Conservation (phyloP, 164 flowering plant genomes). For the Berberis thunbergii region DNA sequence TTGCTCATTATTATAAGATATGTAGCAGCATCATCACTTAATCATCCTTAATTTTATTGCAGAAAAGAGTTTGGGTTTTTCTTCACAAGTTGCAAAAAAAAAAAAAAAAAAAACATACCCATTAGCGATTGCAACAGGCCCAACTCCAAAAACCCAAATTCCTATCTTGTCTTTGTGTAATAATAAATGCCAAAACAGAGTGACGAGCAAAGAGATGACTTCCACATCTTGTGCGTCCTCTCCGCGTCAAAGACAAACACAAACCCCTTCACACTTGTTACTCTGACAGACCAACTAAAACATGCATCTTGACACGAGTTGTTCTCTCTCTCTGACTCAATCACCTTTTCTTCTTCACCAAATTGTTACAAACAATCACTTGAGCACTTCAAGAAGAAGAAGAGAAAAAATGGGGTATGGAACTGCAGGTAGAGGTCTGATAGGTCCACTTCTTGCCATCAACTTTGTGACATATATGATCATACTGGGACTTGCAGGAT, state of each 20-base stretch:
- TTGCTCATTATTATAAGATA: too few species aligned
- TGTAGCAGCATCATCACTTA: too few species aligned
- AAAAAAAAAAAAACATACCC: not conserved
- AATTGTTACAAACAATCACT: not conserved
- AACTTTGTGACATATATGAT: slow-evolving; percentile 36
- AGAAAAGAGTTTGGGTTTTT: too few species aligned
- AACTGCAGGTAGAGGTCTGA: slow-evolving; percentile 25
- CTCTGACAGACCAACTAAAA: not conserved
- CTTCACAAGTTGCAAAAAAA: too few species aligned
- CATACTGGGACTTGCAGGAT: slow-evolving; percentile 40
- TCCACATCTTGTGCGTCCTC: too few species aligned
- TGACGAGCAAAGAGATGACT: too few species aligned
- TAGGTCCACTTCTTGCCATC: slow-evolving; percentile 32
- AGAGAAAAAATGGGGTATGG: slow-evolving; percentile 14
- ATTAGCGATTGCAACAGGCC: not conserved
- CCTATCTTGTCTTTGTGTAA: not conserved
- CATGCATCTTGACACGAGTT: not conserved
- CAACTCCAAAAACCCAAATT: not conserved
- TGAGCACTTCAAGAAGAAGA: not conserved
- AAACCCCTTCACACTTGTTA: not conserved
- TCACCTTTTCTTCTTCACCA: not conserved
- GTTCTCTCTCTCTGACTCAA: not conserved
- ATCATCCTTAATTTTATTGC: too few species aligned
- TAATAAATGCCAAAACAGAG: too few species aligned
- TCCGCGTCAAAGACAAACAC: too few species aligned